Evolutionary conservation across 345 rosid species (phyloP).

Genomic region (Populus euphratica): DNA sequence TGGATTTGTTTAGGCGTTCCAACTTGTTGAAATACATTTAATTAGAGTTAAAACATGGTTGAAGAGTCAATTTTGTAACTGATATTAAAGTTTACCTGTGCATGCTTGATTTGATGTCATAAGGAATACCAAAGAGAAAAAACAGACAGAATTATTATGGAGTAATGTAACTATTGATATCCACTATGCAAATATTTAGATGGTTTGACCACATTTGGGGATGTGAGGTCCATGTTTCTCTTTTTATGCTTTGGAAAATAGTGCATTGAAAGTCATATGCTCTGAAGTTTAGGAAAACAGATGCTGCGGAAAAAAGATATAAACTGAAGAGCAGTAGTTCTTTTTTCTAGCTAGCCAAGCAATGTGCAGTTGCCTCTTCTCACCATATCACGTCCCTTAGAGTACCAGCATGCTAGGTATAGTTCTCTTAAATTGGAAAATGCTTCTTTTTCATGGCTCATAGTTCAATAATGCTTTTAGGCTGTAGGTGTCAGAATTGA

Average conservation of each 20-base stretch:
- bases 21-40: neutral
- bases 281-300: neutral
- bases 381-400: neutral
- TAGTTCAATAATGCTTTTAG: neutral
- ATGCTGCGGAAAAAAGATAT: neutral
- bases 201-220: neutral
- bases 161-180: neutral
- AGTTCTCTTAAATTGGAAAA: neutral
- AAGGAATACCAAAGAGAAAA: neutral
- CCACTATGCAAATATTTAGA: neutral
- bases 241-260: neutral
- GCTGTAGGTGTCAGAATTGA: neutral
- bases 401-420: neutral
- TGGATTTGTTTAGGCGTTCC: neutral
- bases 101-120: neutral
- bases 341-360: neutral
- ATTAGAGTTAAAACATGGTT: neutral
- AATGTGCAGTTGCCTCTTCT: neutral
- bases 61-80: neutral
- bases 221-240: too few species aligned
- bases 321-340: neutral
- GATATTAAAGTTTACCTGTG: neutral
- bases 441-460: neutral
- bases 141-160: neutral
- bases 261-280: neutral